These are phyloP conservation scores for Diaporthe sp. DNA, from an alignment of 2,329 filamentous ascomycete genomes.

Conservation along the genomic window DNA sequence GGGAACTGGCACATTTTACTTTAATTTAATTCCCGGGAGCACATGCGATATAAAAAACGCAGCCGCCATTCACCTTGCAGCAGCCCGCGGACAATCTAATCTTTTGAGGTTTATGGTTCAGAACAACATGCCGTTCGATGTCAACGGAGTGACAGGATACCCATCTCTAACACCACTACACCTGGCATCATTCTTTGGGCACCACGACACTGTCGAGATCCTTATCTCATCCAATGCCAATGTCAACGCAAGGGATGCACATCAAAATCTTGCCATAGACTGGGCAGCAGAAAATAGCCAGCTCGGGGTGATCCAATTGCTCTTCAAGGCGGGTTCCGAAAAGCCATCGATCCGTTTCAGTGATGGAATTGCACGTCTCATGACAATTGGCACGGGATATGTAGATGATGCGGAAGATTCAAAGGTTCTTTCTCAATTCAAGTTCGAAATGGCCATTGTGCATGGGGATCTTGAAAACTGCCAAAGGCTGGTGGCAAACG, in stretches of 20 bases:
- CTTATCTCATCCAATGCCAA: not conserved
- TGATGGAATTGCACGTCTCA: not conserved
- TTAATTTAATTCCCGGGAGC: too few relatives aligned
- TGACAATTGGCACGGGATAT: fast-evolving
- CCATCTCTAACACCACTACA: fast-evolving
- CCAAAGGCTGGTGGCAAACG: fast-evolving
- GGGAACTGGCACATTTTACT: too few relatives aligned
- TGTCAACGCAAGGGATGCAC: not conserved
- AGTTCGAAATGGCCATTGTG: not conserved
- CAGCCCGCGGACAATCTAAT: fast-evolving
- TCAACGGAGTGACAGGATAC: not conserved
- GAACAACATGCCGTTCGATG: fast-evolving
- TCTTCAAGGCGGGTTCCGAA: not conserved
- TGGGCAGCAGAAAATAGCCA: fast-evolving
- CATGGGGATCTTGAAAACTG: not conserved
- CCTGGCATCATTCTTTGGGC: fast-evolving
- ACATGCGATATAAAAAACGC: too few relatives aligned
- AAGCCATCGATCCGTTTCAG: fast-evolving
- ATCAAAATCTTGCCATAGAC: not conserved
- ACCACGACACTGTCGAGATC: not conserved
- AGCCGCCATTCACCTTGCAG: not conserved
- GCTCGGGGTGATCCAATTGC: not conserved
- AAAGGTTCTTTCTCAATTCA: fast-evolving
- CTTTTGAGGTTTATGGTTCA: not conserved
- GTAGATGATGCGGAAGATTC: fast-evolving